phyloP scores from a whole-genome alignment of 78 protist species.

The Dictyostelium firmibasis region DNA sequence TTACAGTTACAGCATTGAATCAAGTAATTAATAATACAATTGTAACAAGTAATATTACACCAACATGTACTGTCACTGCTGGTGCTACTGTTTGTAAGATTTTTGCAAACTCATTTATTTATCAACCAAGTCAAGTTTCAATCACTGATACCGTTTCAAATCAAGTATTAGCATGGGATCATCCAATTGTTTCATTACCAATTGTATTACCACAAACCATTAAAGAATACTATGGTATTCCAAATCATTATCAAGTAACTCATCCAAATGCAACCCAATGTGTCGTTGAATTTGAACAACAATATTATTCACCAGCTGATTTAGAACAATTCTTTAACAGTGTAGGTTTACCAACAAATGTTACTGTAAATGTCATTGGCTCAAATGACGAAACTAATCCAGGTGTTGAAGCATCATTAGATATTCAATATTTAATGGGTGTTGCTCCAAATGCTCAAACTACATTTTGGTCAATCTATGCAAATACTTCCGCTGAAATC shows the following conservation, averaged over 20 bases:
- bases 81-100: not conserved
- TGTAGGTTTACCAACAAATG: conserved; percentile 31
- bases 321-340: conserved; percentile 30
- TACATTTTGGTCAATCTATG: conserved; percentile 72
- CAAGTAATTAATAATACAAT: not conserved
- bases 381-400: conserved; percentile 65
- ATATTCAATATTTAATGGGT: conserved; percentile 83
- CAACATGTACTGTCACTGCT: conserved; percentile 2
- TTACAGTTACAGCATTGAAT: not conserved
- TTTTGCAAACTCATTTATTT: not conserved
- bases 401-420: conserved; percentile 78
- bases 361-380: conserved; percentile 58
- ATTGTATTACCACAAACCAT: conserved; percentile 54
- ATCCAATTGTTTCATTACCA: conserved; percentile 30
- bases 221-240: conserved; percentile 50
- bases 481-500: conserved; percentile 42
- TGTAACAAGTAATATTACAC: not conserved
- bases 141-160: not conserved
- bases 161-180: not conserved
- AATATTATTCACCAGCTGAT: conserved; percentile 54
- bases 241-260: conserved; percentile 36
- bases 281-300: conserved; percentile 77
- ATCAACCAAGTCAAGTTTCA: not conserved
- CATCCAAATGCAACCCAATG: conserved; percentile 63
- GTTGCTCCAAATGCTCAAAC: conserved; percentile 59